A percentile compares a stretch with the other conserved stretches of the same genome.
Conservation (phyloP, 371 early-diverging fungal genomes). For the Zopfochytrium polystomum region DNA sequence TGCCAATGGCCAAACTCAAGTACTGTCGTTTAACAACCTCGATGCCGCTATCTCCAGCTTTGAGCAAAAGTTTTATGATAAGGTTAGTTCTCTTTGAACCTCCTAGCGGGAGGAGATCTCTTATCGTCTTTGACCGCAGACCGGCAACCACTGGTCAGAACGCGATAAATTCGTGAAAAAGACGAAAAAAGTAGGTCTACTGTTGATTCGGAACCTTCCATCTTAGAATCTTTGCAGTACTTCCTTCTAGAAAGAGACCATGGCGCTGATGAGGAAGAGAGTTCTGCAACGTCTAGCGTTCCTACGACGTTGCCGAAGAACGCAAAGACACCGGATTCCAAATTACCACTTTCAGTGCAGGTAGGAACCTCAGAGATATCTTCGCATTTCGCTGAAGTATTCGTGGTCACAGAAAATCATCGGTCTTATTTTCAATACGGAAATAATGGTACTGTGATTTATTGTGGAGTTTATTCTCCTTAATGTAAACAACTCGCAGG, state of each 20-base stretch:
- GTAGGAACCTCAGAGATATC: background rate
- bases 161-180: slow-evolving; percentile 53
- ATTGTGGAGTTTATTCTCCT: background rate
- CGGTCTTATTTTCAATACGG: slow-evolving; percentile 52
- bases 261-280: slow-evolving; percentile 50
- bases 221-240: too few relatives aligned
- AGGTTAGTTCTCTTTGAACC: slow-evolving; percentile 30
- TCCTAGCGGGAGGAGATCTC: background rate
- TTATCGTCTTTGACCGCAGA: slow-evolving; percentile 36
- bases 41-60: slow-evolving; percentile 42
- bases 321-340: slow-evolving; percentile 38
- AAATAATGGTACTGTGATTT: slow-evolving; percentile 56
- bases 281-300: background rate
- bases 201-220: too few relatives aligned
- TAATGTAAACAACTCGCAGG: background rate
- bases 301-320: slow-evolving; percentile 25
- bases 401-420: slow-evolving; percentile 35
- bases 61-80: slow-evolving; percentile 52
- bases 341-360: slow-evolving; percentile 50
- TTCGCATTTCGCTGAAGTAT: background rate
- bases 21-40: slow-evolving; percentile 10
- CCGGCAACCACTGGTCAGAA: slow-evolving; percentile 54
- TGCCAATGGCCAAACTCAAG: slow-evolving; percentile 38
- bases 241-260: slow-evolving; percentile 46
- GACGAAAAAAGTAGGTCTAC: too few relatives aligned